phyloP scores from a whole-genome alignment of 176 grass and related monocot genomes.

The Zoysia japonica region DNA sequence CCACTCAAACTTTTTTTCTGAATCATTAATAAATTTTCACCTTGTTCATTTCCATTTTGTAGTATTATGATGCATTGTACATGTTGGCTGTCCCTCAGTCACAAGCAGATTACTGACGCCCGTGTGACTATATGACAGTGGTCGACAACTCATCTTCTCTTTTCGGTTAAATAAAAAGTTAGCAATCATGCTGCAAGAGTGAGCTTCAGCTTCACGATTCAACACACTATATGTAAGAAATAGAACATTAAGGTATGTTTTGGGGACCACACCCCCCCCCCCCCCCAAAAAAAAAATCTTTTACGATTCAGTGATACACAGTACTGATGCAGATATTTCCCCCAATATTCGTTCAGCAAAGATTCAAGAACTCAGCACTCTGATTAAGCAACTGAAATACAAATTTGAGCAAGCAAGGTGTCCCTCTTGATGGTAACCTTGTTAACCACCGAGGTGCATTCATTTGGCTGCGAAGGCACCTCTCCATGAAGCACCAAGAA shows the following conservation, averaged over 20 bases:
- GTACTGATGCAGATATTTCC: background rate
- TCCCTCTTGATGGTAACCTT: conserved; percentile 24
- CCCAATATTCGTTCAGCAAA: background rate
- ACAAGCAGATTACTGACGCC: conserved; percentile 17
- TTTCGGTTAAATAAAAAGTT: background rate
- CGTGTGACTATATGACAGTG: conserved; percentile 21
- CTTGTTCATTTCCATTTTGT: conserved; percentile 20
- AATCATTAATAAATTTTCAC: conserved; percentile 4
- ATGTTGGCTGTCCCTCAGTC: background rate
- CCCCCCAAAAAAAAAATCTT: background rate
- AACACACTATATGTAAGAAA: background rate
- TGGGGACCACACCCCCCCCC: background rate
- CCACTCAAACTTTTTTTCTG: conserved; percentile 18
- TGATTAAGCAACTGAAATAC: conserved; percentile 3
- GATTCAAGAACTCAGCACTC: background rate
- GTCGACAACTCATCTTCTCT: background rate
- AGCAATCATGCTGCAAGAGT: background rate
- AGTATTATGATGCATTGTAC: background rate
- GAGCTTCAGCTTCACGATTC: background rate
- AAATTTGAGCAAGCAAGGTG: conserved; percentile 2
- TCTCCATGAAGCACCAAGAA: conserved; percentile 41
- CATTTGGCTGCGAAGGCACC: conserved; percentile 31
- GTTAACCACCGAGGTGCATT: conserved; percentile 16
- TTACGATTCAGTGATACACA: background rate
- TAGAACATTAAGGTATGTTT: background rate